phyloP scores from a whole-genome alignment of 1,284 basidiomycete species.

The Lignosus rhinocerotis region DNA sequence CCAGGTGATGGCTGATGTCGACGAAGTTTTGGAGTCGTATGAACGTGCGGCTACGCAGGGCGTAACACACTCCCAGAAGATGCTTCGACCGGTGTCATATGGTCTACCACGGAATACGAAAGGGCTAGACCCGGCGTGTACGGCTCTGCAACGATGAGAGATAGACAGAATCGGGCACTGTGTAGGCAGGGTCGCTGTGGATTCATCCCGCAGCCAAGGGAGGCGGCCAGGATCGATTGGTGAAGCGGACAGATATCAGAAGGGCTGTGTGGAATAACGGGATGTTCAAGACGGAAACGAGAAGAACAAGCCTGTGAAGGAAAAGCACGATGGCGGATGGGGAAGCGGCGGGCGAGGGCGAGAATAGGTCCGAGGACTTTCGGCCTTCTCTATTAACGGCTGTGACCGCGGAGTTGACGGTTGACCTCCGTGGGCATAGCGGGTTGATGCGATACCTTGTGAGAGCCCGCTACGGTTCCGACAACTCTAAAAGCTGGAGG shows the following conservation, averaged over 20 bases:
- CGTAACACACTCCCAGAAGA: neutral
- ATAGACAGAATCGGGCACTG: neutral
- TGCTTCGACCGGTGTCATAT: constrained; percentile 7
- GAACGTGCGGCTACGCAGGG: neutral
- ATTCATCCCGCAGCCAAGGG: neutral
- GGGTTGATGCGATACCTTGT: constrained; percentile 14
- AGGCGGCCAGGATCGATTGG: neutral
- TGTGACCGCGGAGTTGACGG: constrained; percentile 20
- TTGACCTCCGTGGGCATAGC: constrained; percentile 11
- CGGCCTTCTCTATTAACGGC: constrained; percentile 11
- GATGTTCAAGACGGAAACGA: constrained; percentile 6
- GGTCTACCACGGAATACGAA: neutral
- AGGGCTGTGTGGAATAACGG: constrained; percentile 11
- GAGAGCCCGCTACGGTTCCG: constrained; percentile 1
- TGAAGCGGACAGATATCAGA: constrained; percentile 16
- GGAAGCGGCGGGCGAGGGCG: constrained; percentile 13
- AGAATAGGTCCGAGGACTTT: constrained; percentile 21
- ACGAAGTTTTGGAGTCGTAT: neutral
- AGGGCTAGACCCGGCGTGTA: neutral
- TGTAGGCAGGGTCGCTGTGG: neutral
- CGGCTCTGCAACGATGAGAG: neutral
- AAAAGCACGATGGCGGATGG: constrained; percentile 3
- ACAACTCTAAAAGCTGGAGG: neutral
- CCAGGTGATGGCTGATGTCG: neutral
- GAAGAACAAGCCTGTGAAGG: constrained; percentile 13